phyloP scores from a whole-genome alignment of 108 stramenopile genomes.

The Conticribra guillardii region DNA sequence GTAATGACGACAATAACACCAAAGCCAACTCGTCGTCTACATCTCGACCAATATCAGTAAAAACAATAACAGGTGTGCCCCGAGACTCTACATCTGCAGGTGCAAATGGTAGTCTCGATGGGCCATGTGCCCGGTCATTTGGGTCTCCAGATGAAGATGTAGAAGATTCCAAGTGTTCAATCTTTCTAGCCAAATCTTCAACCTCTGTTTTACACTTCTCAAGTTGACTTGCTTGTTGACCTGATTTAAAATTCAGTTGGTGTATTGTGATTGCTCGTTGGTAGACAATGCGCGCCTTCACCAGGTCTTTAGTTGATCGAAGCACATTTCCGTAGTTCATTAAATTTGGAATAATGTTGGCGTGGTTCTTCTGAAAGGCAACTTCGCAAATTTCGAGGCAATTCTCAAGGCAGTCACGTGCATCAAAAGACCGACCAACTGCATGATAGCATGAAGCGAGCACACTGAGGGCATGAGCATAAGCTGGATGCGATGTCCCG shows the following conservation, averaged over 20 bases:
- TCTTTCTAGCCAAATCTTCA: conserved; percentile 28
- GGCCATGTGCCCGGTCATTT: conserved; percentile 4
- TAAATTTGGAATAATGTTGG: conserved; percentile 52
- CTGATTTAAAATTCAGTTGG: conserved; percentile 52
- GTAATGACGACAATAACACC: conserved; percentile 39
- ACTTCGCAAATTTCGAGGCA: conserved; percentile 51
- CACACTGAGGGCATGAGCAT: conserved; percentile 51
- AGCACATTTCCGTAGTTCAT: conserved; percentile 58
- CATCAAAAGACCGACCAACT: conserved; percentile 51
- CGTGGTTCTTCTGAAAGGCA: conserved; percentile 56
- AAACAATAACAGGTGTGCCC: conserved; percentile 49
- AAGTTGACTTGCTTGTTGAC: conserved; percentile 47
- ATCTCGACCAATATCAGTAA: conserved; percentile 57
- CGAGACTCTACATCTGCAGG: conserved; percentile 40
- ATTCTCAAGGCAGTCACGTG: conserved; percentile 47
- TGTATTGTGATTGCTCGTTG: conserved; percentile 49
- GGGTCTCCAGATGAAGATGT: background rate
- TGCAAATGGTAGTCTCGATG: background rate
- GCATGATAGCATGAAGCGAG: conserved; percentile 55
- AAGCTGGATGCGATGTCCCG: conserved; percentile 51
- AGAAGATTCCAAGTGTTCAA: conserved; percentile 20
- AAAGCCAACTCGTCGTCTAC: conserved; percentile 54
- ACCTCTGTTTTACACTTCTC: conserved; percentile 46
- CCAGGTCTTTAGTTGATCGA: conserved; percentile 41
- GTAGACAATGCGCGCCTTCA: conserved; percentile 41